A percentile compares a stretch with the other conserved stretches of the same genome.
phyloP scores from a whole-genome alignment of 495 filamentous ascomycete species.

The Parathielavia hyrcaniae region DNA sequence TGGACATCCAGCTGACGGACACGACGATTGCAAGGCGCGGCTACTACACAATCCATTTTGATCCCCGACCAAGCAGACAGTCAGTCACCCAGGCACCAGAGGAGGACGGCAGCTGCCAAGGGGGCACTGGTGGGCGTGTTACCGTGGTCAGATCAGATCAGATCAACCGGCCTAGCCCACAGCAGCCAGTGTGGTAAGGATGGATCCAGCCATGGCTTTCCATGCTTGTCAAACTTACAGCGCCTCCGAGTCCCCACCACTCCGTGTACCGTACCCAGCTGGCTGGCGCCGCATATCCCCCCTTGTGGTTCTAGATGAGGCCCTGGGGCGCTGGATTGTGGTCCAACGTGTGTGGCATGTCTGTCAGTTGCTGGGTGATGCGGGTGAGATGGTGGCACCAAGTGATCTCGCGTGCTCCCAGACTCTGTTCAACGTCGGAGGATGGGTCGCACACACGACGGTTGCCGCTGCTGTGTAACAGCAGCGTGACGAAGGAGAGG shows the following conservation, averaged over 20 bases:
- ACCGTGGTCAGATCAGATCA: background rate
- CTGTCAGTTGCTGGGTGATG: too few species aligned
- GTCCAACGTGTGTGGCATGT: too few species aligned
- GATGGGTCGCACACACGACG: background rate
- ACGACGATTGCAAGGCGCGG: background rate
- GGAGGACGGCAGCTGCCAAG: too few species aligned
- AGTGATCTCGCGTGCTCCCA: too few species aligned
- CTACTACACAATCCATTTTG: background rate
- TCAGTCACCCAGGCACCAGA: background rate
- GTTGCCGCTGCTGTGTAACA: background rate
- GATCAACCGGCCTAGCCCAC: background rate
- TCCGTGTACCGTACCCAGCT: slow-evolving; percentile 6
- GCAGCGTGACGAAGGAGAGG: background rate
- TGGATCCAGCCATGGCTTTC: too few species aligned
- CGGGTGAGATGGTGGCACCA: too few species aligned
- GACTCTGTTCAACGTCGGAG: background rate
- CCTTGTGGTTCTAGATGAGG: too few species aligned
- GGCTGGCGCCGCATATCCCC: background rate
- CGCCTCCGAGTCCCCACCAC: background rate
- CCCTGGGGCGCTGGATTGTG: too few species aligned
- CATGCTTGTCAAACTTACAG: background rate
- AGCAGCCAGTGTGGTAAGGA: background rate
- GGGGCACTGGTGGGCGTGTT: too few species aligned
- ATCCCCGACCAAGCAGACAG: background rate
- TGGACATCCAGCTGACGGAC: background rate